Evolutionary conservation across 1,139 yeast species (phyloP).

Genomic region (Suhomyces maxii): DNA sequence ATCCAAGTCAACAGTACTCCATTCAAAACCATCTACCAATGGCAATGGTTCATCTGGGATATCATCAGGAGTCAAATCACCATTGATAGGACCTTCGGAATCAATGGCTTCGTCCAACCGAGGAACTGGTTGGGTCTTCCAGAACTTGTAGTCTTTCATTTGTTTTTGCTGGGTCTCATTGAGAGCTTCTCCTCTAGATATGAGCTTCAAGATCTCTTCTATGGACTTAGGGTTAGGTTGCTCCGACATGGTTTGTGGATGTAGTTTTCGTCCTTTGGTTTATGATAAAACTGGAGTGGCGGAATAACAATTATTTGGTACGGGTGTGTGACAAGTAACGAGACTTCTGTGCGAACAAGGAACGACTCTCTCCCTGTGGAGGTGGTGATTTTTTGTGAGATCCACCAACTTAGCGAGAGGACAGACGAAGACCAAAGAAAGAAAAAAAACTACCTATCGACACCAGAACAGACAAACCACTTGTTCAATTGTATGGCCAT

Average conservation of each 20-base stretch:
- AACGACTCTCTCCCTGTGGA: too few relatives aligned
- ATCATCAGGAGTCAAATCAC: slow-evolving; percentile 63
- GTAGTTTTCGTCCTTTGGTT: too few relatives aligned
- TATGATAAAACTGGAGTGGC: too few relatives aligned
- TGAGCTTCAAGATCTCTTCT: slow-evolving; percentile 50
- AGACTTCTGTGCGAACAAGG: too few relatives aligned
- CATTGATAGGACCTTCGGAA: slow-evolving; percentile 83
- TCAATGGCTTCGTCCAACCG: slow-evolving; percentile 65
- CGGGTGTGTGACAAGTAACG: too few relatives aligned
- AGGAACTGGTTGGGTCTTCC: slow-evolving; percentile 98
- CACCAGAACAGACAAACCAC: too few relatives aligned
- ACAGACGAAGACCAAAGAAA: too few relatives aligned
- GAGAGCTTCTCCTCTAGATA: slow-evolving; percentile 56
- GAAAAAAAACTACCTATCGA: too few relatives aligned
- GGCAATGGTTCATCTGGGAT: slow-evolving; percentile 71
- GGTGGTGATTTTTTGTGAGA: too few relatives aligned
- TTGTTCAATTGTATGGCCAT: too few relatives aligned
- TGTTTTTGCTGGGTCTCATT: slow-evolving; percentile 56
- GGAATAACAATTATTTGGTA: too few relatives aligned
- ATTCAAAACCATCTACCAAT: slow-evolving; percentile 76
- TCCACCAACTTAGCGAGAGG: too few relatives aligned
- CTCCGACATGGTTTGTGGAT: slow-evolving; percentile 9
- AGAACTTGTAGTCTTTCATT: slow-evolving; percentile 91
- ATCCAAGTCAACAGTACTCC: slow-evolving; percentile 78
- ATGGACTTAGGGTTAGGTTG: slow-evolving; percentile 32